Base-by-base conservation (phyloP, 441 rosid genomes). In the Hura crepitans region DNA sequence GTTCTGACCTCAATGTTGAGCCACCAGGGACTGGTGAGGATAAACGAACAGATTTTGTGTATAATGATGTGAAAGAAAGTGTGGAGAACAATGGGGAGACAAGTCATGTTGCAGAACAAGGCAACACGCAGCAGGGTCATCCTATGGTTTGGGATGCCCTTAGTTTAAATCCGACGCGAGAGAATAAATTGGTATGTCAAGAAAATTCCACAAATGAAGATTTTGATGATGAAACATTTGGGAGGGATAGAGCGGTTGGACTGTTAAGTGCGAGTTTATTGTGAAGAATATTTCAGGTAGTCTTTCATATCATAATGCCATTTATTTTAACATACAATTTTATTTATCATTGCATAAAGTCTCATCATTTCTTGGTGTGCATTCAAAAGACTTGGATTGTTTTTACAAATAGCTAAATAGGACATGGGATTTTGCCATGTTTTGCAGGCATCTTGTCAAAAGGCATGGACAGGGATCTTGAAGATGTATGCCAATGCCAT, bases 201-300 rank as follows among this genome's bases (percentile, higher is more conserved):
- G 97, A 93, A 83, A 89, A 93, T 82, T 89, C 98, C 62, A 89
- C 83, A 45, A 87, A 85, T 82, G 94, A 86, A 70, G 97, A 89
- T 75, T 89, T 96, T 81, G 97, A 88, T 53, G 92, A 89, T 54
- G 92, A 83, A 72, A 71, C 86, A 55, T 86, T 86, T 73, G 82
- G 76, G 61, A 76, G 78, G 74, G 85, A 84, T 28, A 81, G 83
- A 58, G 60, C 85, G 0, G 81, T 66, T 51, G 91, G 76, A 75
- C 79, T 83, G n/a, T 57, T 82, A 64, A 81, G 86, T 73, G 76
- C 85, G 69, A 77, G 86, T 78, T 74, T 83, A 64, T 72, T 39
- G 69, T 84, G 81, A 85, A 74, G 70, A 75, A 62, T 72, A 54
- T 56, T 71, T 75, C 84, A 81, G 88, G 91, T 87, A 83, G 45